phyloP scores from a whole-genome alignment of 768 basidiomycete genomes.

The Amanita fuliginea region DNA sequence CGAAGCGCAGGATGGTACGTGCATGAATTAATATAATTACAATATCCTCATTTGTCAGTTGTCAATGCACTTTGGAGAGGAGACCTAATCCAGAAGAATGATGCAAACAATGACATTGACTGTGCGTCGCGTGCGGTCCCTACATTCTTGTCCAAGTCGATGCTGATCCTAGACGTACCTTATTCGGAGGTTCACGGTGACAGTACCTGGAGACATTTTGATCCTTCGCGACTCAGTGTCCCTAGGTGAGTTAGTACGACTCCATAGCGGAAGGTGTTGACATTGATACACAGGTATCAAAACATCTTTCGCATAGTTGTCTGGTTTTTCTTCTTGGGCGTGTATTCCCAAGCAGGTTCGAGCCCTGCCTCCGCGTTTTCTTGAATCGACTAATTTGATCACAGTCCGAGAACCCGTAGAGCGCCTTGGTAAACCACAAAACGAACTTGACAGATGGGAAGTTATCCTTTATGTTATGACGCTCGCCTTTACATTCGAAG shows the following conservation, averaged over 20 bases:
- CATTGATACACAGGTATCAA: slow-evolving; percentile 50
- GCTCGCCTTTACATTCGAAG: slow-evolving; percentile 70
- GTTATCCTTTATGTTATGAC: slow-evolving; percentile 68
- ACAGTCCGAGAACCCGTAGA: slow-evolving; percentile 72
- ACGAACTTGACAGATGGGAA: slow-evolving; percentile 72
- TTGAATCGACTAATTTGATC: background rate
- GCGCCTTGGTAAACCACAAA: slow-evolving; percentile 42
- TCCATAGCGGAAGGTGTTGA: background rate
- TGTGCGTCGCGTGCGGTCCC: slow-evolving; percentile 32
- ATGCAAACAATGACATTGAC: slow-evolving; percentile 65
- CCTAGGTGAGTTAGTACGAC: slow-evolving; percentile 40
- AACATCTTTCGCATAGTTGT: slow-evolving; percentile 69
- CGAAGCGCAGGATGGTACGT: slow-evolving; percentile 72
- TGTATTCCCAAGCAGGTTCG: slow-evolving; percentile 78
- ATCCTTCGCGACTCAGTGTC: slow-evolving; percentile 70
- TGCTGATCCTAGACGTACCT: slow-evolving; percentile 46
- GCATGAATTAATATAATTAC: background rate
- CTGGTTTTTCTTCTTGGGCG: slow-evolving; percentile 69
- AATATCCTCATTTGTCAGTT: slow-evolving; percentile 31
- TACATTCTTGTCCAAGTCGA: background rate
- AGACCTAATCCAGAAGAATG: slow-evolving; percentile 68
- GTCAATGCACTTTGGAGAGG: slow-evolving; percentile 79
- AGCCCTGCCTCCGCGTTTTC: background rate
- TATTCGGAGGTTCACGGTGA: slow-evolving; percentile 44
- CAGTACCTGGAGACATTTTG: slow-evolving; percentile 60